These are phyloP conservation scores for Arachnomyces sp. DNA, from an alignment of 2,329 filamentous ascomycete genomes.

Conservation along the genomic window DNA sequence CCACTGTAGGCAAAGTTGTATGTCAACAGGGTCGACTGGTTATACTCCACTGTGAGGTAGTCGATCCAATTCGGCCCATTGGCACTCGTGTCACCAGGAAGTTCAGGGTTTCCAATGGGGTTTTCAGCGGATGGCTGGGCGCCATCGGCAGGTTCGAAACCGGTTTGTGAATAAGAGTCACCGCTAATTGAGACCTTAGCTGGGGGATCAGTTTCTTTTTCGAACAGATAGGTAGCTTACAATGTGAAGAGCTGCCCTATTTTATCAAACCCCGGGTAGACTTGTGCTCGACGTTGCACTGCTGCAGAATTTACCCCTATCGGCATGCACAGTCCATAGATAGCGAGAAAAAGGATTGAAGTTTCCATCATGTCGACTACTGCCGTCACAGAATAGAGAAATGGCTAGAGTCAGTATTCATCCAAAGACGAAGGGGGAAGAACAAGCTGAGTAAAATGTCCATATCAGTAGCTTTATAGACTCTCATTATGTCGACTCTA, in stretches of 20 bases:
- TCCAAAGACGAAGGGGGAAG: too few relatives aligned
- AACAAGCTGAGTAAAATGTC: too few relatives aligned
- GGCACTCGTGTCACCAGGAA: slow-evolving; percentile 30
- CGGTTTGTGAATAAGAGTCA: slow-evolving; percentile 50
- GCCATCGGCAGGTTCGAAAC: slow-evolving; percentile 43
- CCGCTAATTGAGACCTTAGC: slow-evolving; percentile 27
- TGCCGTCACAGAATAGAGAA: too few relatives aligned
- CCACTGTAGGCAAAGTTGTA: slow-evolving; percentile 43
- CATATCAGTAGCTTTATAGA: too few relatives aligned
- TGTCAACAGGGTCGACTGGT: slow-evolving; percentile 33
- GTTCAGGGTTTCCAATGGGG: slow-evolving; percentile 51
- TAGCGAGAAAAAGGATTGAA: too few relatives aligned
- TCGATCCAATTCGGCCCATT: slow-evolving; percentile 43
- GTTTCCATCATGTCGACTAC: too few relatives aligned
- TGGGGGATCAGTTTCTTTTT: not conserved
- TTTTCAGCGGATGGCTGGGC: slow-evolving; percentile 42
- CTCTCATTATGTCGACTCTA: too few relatives aligned
- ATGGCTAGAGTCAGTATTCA: too few relatives aligned
- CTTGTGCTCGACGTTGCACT: too few relatives aligned
- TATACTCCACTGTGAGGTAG: slow-evolving; percentile 37
- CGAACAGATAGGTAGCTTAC: slow-evolving; percentile 1
- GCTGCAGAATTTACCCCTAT: too few relatives aligned
- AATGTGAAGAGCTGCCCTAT: slow-evolving; percentile 17
- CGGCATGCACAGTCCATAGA: too few relatives aligned
- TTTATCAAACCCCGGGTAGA: slow-evolving; percentile 7